phyloP scores from a whole-genome alignment of 805 yeast species.

The Saccharomycopsis fermentans region DNA sequence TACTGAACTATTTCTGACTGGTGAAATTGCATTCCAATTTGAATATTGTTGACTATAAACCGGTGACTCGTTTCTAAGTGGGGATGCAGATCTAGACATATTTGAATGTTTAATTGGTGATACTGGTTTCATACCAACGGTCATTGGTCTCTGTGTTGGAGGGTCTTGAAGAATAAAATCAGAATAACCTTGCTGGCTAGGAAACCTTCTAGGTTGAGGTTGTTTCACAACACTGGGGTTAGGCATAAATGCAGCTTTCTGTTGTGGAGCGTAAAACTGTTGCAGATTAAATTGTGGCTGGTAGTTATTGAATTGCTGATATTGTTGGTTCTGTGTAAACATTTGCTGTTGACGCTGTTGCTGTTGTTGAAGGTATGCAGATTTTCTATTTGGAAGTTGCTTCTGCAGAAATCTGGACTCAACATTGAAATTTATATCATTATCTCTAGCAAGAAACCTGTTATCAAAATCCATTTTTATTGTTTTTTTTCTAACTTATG shows the following conservation, averaged over 20 bases:
- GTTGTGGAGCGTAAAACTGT: not conserved
- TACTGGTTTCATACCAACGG: not conserved
- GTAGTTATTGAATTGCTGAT: not conserved
- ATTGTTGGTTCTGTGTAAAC: not conserved
- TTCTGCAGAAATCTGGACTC: slow-evolving; percentile 10
- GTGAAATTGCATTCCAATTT: not conserved
- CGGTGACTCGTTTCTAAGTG: not conserved
- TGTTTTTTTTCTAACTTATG: not conserved
- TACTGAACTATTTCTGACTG: not conserved
- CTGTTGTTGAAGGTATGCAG: slow-evolving; percentile 1
- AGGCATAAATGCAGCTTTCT: not conserved
- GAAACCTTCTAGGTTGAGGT: not conserved
- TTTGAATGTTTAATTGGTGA: not conserved
- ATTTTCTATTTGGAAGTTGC: slow-evolving; percentile 12
- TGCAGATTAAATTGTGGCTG: not conserved
- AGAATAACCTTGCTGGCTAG: not conserved
- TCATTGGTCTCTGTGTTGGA: not conserved
- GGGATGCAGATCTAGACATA: not conserved
- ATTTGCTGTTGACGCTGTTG: slow-evolving; percentile 1
- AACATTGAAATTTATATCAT: slow-evolving; percentile 7
- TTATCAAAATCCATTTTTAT: slow-evolving; percentile 7
- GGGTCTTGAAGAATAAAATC: not conserved
- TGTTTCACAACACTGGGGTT: not conserved
- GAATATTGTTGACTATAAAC: not conserved
- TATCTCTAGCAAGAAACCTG: slow-evolving; percentile 12